Base-by-base conservation (phyloP, 1,284 basidiomycete species). In the Afroboletus lepidellus region DNA sequence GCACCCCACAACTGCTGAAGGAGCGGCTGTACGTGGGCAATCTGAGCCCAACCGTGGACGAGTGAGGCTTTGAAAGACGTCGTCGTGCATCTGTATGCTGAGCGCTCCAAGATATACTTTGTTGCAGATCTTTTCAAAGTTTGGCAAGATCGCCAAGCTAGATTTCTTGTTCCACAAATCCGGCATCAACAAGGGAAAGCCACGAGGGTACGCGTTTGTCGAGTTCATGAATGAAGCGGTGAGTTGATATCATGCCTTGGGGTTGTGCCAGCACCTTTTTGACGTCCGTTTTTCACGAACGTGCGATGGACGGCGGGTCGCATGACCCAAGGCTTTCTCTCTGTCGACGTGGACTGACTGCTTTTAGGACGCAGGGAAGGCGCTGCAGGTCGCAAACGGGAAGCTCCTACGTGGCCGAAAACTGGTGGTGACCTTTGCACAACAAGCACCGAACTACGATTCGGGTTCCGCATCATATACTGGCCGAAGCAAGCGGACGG, bases 161-260 rank as follows among this genome's bases (percentile, higher is more conserved):
- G 96, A 99, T 70, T 96, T 88, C 69, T 79, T 98, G 61, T 97
- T 96, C 66, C 95, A 99, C 79, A 98, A 96, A 74, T 77, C 85
- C 0, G 96, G 96, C 0, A 79, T 87, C 5, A 73, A 87, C 62
- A 93, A 88, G 69, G 96, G 96, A 13, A 96, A 93, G 69, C 94
- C 96, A 1, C 77, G 94, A 18, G 96, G 96, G 3, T 99, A 95
- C 69, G 95, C 94, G 0, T 99, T 98, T 61, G 75, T 99, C 30
- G 93, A 98, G 72, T 98, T 86, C 65, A 77, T 78, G 27, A 79
- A 80, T 46, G 78, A 84, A 71, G 83, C 86, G 73, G 94, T 97
- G 72, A 77, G 92, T 86, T 46, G 49, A 53, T 37, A 54, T 48
- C 24, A n/a, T 37, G 37, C 48, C 57, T 57, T 67, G 41, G n/a